phyloP scores from a whole-genome alignment of 164 flowering plant genomes.

The Santalum album region DNA sequence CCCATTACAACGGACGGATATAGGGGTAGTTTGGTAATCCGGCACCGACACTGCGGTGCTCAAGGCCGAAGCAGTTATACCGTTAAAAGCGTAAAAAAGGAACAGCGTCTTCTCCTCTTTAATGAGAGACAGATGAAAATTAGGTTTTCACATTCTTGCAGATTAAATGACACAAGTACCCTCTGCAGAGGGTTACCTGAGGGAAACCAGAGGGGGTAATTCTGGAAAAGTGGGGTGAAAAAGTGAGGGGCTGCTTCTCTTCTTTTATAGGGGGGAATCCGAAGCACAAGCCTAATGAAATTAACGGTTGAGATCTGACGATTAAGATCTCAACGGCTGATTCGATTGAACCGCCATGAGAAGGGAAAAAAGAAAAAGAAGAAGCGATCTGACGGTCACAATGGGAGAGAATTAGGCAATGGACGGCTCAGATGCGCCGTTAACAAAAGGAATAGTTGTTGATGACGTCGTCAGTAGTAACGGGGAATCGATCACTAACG shows the following conservation, averaged over 20 bases:
- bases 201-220: conserved; percentile 9
- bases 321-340: conserved; percentile 28
- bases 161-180: conserved; percentile 3
- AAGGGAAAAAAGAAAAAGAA: not conserved
- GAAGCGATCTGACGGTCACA: not conserved
- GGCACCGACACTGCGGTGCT: not conserved
- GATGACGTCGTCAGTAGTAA: not conserved
- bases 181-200: not conserved
- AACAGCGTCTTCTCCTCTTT: too few relatives aligned
- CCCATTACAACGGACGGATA: too few relatives aligned
- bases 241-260: not conserved
- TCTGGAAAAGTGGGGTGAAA: conserved; percentile 4
- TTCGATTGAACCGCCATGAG: conserved; percentile 12
- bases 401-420: not conserved
- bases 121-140: not conserved
- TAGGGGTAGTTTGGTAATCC: not conserved
- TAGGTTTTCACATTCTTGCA: not conserved
- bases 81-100: too few relatives aligned
- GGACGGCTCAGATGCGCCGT: conserved; percentile 17
- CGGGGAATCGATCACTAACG: too few relatives aligned
- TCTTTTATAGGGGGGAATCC: conserved; percentile 7
- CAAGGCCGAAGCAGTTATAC: not conserved
- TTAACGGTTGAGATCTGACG: conserved; percentile 31
- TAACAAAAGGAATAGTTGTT: not conserved
- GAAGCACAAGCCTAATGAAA: conserved; percentile 21